phyloP scores from a whole-genome alignment of 768 basidiomycete genomes.

The Termitomyces sp. region DNA sequence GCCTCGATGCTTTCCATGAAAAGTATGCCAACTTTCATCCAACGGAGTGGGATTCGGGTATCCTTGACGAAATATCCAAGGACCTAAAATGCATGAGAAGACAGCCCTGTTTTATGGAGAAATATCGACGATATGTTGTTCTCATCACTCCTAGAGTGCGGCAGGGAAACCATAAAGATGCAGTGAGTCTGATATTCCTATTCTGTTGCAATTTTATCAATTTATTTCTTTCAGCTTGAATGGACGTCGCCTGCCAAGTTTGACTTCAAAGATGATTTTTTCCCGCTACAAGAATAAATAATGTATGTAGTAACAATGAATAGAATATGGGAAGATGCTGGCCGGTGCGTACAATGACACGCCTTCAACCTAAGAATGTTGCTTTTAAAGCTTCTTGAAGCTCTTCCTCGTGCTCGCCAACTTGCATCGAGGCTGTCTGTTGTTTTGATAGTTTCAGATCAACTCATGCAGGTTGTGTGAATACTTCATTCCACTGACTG shows the following conservation, averaged over 20 bases:
- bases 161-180: slow-evolving; percentile 25
- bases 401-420: slow-evolving; percentile 17
- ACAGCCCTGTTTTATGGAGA: slow-evolving; percentile 59
- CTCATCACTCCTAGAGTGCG: slow-evolving; percentile 37
- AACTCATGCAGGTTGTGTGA: not conserved
- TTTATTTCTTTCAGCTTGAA: slow-evolving; percentile 44
- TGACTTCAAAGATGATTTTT: slow-evolving; percentile 59
- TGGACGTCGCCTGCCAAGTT: slow-evolving; percentile 44
- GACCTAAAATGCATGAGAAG: slow-evolving; percentile 53
- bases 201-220: not conserved
- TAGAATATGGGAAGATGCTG: not conserved
- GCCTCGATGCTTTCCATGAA: slow-evolving; percentile 36
- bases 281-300: slow-evolving; percentile 17
- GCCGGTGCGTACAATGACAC: not conserved
- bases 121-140: slow-evolving; percentile 65
- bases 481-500: slow-evolving; percentile 16
- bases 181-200: slow-evolving; percentile 38
- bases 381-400: slow-evolving; percentile 15
- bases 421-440: slow-evolving; percentile 14
- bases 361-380: slow-evolving; percentile 9
- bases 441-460: not conserved
- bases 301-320: not conserved
- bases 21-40: slow-evolving; percentile 30
- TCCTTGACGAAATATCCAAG: slow-evolving; percentile 42
- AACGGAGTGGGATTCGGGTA: slow-evolving; percentile 28